phyloP scores from a whole-genome alignment of 139 green algal species.

The Coelastrella sp. region DNA sequence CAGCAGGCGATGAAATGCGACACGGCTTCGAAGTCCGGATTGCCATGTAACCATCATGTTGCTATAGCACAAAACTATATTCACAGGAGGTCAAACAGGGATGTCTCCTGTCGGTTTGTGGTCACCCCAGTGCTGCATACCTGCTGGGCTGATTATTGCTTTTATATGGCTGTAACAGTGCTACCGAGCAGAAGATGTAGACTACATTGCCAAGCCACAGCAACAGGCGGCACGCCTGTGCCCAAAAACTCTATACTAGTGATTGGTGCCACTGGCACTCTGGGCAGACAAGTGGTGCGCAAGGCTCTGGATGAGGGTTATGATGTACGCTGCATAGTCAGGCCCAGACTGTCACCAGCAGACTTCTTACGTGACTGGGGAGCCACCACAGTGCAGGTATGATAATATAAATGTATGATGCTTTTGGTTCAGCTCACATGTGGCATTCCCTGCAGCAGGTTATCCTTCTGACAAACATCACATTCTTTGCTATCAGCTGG shows the following conservation, averaged over 20 bases:
- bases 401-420: no score
- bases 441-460: no score
- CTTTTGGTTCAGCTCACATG: background rate
- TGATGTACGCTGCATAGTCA: slow-evolving; percentile 96
- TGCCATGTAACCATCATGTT: no score
- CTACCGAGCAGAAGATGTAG: background rate
- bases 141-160: background rate
- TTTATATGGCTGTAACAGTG: background rate
- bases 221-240: slow-evolving; percentile 44
- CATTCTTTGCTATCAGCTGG: background rate
- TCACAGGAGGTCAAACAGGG: background rate
- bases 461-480: no score
- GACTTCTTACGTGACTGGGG: slow-evolving; percentile 99
- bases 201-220: background rate
- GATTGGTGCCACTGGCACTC: slow-evolving; percentile 95
- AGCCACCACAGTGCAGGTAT: slow-evolving; percentile 70
- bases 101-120: background rate
- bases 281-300: slow-evolving; percentile 96
- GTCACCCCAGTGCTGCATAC: background rate
- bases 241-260: slow-evolving; percentile 89
- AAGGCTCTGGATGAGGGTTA: slow-evolving; percentile 98
- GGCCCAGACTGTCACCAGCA: slow-evolving; percentile 90
- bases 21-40: no score
- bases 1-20: background rate
- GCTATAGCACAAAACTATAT: background rate